Evolutionary conservation across 345 rosid genomes (phyloP).

Genomic region (Kandelia obovata): DNA sequence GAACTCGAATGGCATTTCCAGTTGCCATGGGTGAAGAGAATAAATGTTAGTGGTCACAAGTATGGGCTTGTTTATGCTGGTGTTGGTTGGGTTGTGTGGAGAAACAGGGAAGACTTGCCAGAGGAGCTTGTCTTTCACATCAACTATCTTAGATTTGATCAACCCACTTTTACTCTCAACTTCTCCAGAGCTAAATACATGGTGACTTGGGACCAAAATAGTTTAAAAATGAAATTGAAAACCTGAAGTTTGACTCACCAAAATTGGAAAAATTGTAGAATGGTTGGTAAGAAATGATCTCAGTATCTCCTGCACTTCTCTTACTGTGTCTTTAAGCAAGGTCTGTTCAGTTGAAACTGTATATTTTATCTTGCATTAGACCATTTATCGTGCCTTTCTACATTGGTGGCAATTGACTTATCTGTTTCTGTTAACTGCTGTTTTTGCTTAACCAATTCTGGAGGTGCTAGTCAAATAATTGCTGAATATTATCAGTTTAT

Average conservation of each 20-base stretch:
- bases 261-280: too few relatives aligned
- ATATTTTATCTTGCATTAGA: too few relatives aligned
- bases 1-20: constrained; percentile 21
- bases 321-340: too few relatives aligned
- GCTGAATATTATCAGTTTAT: constrained; percentile 23
- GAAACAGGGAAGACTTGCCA: constrained; percentile 20
- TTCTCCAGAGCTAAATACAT: constrained; percentile 13
- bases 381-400: neutral
- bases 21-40: constrained; percentile 22
- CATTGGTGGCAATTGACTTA: too few relatives aligned
- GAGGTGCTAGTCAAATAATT: constrained; percentile 19
- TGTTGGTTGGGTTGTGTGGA: constrained; percentile 23
- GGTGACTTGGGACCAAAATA: too few relatives aligned
- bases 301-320: too few relatives aligned
- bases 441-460: neutral
- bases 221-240: too few relatives aligned
- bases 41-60: constrained; percentile 22
- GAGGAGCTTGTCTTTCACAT: constrained; percentile 22
- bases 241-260: too few relatives aligned
- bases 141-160: constrained; percentile 20
- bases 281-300: too few relatives aligned
- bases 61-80: constrained; percentile 22
- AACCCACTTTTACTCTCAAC: constrained; percentile 25
- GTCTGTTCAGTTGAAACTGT: too few relatives aligned
- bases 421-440: too few relatives aligned